phyloP scores from a whole-genome alignment of 345 rosid species.

The Eucalyptus curtisii region DNA sequence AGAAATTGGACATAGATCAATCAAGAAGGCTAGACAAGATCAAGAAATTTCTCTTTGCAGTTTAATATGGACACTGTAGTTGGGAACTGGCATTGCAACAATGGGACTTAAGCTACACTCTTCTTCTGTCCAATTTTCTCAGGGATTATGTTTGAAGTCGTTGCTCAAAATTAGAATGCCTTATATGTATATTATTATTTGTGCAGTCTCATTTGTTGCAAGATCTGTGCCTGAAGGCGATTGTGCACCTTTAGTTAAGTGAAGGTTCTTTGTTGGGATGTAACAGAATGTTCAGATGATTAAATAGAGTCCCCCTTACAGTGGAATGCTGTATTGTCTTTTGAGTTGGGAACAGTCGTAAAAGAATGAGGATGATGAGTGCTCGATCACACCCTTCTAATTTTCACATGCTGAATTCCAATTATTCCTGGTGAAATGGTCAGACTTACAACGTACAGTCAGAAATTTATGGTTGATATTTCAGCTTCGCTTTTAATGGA shows the following conservation, averaged over 20 bases:
- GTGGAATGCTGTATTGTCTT: neutral
- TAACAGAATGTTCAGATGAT: neutral
- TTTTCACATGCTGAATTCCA: neutral
- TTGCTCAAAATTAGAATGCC: neutral
- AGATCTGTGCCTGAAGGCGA: neutral
- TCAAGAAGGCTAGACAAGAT: constrained; percentile 16
- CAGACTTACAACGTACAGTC: neutral
- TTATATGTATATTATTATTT: neutral
- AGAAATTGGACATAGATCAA: constrained; percentile 4
- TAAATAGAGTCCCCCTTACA: neutral
- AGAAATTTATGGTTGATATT: neutral
- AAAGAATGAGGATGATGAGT: neutral
- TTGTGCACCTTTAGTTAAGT: neutral
- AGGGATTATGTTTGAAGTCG: neutral
- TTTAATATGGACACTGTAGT: constrained; percentile 12
- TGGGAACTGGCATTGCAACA: neutral
- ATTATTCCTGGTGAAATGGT: neutral
- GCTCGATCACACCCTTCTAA: neutral
- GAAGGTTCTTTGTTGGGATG: neutral
- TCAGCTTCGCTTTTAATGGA: neutral
- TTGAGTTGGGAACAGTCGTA: neutral
- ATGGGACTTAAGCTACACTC: neutral
- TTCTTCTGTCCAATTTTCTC: neutral
- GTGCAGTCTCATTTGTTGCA: neutral
- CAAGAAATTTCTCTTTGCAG: constrained; percentile 12